These are phyloP conservation scores for Paramyrothecium sp. DNA, from an alignment of 2,329 filamentous ascomycete genomes.

Conservation along the genomic window DNA sequence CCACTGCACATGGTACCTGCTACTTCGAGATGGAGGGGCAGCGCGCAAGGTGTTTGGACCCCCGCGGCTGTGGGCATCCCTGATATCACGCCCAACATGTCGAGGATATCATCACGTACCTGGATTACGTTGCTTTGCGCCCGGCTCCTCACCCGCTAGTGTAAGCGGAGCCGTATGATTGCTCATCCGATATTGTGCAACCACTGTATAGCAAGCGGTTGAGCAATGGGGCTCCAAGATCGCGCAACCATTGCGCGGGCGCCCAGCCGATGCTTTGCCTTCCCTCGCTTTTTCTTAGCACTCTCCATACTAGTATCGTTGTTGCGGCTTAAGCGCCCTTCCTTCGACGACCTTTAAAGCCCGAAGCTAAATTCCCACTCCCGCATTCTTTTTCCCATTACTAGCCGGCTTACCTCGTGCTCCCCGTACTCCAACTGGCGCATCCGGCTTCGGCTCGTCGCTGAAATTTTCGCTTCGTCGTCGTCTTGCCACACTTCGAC, in stretches of 20 bases:
- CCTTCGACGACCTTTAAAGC: background rate
- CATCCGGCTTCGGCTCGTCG: constrained; percentile 4
- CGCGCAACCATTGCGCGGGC: background rate
- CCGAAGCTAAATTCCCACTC: background rate
- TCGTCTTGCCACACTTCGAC: background rate
- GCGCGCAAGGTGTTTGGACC: background rate
- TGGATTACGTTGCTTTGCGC: background rate
- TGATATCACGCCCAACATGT: background rate
- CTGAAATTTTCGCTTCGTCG: background rate
- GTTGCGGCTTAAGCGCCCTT: background rate
- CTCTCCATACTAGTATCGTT: too few relatives aligned
- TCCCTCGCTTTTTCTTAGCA: too few relatives aligned
- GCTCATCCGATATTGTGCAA: background rate
- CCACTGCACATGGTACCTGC: background rate
- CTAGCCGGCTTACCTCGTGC: background rate
- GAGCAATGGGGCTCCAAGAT: background rate
- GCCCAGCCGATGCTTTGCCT: too few relatives aligned
- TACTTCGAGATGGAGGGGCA: background rate
- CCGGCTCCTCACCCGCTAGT: background rate
- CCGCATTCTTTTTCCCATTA: background rate
- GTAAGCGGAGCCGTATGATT: background rate
- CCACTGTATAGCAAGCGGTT: background rate
- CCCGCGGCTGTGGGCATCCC: background rate
- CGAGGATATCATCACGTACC: background rate
- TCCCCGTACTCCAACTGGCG: background rate